These are phyloP conservation scores for Cytospora mali DNA, from an alignment of 2,329 filamentous ascomycete genomes.

Conservation along the genomic window DNA sequence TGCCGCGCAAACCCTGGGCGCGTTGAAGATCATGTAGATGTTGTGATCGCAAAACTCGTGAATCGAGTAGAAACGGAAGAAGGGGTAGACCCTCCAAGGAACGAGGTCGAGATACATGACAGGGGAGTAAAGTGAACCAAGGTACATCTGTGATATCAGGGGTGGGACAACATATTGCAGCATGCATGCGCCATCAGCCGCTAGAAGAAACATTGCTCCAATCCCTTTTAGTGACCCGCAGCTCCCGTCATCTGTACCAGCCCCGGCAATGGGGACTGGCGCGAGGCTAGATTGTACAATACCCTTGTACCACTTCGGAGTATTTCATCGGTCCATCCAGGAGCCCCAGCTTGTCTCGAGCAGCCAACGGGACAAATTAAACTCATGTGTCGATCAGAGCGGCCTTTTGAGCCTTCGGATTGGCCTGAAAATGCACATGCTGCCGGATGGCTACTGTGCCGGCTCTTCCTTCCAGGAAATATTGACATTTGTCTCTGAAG, in stretches of 20 bases:
- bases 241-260: constrained; percentile 18
- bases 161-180: constrained; percentile 19
- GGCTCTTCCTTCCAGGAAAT: constrained; percentile 2
- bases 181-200: constrained; percentile 18
- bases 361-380: background rate
- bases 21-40: background rate
- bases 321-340: background rate
- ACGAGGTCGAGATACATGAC: constrained; percentile 19
- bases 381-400: background rate
- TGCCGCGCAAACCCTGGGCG: background rate
- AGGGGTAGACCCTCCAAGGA: background rate
- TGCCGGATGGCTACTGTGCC: constrained; percentile 12
- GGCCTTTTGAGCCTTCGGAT: background rate
- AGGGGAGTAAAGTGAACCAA: constrained; percentile 12
- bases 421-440: background rate
- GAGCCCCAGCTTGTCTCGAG: background rate
- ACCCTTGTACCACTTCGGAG: constrained; percentile 17
- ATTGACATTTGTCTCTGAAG: constrained; percentile 16
- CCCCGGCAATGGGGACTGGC: constrained; percentile 15
- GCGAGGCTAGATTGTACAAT: constrained; percentile 11
- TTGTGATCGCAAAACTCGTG: constrained; percentile 2
- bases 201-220: constrained; percentile 15
- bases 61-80: constrained; percentile 10
- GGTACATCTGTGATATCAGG: constrained; percentile 16
- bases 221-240: constrained; percentile 12